phyloP scores from a whole-genome alignment of 2,329 filamentous ascomycete species.

The Paecilomyces dactylethromorphus region DNA sequence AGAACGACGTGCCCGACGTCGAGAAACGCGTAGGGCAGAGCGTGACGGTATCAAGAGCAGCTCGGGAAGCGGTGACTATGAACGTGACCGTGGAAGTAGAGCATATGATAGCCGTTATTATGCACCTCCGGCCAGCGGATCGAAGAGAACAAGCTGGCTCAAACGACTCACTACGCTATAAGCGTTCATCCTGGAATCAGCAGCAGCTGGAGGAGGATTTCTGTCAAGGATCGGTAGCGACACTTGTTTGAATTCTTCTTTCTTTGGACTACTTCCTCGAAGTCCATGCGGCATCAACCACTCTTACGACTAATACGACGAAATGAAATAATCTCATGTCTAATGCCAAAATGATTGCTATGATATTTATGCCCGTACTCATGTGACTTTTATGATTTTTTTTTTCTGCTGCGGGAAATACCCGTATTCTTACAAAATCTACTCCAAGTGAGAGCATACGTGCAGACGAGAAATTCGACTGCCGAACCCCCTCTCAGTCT shows the following conservation, averaged over 20 bases:
- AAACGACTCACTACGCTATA: conserved; percentile 34
- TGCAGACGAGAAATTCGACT: not conserved
- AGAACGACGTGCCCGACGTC: conserved; percentile 25
- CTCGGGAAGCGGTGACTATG: conserved; percentile 34
- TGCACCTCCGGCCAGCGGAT: conserved; percentile 16
- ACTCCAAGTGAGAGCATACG: not conserved
- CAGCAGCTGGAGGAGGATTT: not conserved
- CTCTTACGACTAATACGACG: conserved; percentile 5
- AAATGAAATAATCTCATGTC: not conserved
- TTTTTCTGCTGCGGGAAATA: not conserved
- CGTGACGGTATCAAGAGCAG: conserved; percentile 31
- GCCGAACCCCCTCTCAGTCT: not conserved
- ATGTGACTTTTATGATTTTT: not conserved
- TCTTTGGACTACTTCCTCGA: not conserved
- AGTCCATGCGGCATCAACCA: not conserved
- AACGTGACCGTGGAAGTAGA: conserved; percentile 27
- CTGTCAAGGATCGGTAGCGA: not conserved
- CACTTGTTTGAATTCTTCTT: not conserved
- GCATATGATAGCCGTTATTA: conserved; percentile 19
- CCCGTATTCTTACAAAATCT: not conserved
- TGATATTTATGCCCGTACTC: not conserved
- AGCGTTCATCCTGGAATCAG: not conserved
- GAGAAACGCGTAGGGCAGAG: conserved; percentile 23
- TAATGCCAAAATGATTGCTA: not conserved
- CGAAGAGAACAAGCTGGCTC: conserved; percentile 37